phyloP scores from a whole-genome alignment of 345 rosid genomes.

The Combretum micranthum region DNA sequence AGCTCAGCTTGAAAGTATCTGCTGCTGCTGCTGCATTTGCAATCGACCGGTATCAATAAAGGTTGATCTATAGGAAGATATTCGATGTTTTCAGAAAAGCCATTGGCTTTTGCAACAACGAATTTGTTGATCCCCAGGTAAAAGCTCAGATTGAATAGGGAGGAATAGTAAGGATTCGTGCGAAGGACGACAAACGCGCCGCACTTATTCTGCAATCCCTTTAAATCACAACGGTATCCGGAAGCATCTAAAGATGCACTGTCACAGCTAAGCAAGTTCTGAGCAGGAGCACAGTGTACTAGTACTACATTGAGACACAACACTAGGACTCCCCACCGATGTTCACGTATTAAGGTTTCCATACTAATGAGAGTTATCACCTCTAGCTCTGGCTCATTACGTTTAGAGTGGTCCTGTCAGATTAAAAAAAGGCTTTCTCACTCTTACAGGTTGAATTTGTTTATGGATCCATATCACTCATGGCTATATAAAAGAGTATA shows the following conservation, averaged over 20 bases:
- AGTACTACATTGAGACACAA: conserved; percentile 26
- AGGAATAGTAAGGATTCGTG: conserved; percentile 41
- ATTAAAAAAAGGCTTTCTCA: conserved; percentile 12
- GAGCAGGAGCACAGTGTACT: conserved; percentile 30
- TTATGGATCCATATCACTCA: conserved; percentile 50
- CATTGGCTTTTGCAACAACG: conserved; percentile 35
- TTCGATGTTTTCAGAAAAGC: conserved; percentile 43
- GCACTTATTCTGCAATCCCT: conserved; percentile 29
- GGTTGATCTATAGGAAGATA: conserved; percentile 40
- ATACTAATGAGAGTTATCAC: conserved; percentile 20
- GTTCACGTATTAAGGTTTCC: conserved; percentile 30
- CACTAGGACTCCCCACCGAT: conserved; percentile 30
- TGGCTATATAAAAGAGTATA: conserved; percentile 5
- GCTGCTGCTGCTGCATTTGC: conserved; percentile 40
- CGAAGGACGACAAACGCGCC: conserved; percentile 52
- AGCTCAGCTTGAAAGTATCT: conserved; percentile 49
- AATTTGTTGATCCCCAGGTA: conserved; percentile 45
- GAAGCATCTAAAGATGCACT: conserved; percentile 37
- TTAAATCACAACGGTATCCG: conserved; percentile 36
- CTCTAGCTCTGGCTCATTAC: conserved; percentile 16
- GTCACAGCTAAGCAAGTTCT: conserved; percentile 45
- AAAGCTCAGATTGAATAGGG: conserved; percentile 49
- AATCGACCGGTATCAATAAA: conserved; percentile 49
- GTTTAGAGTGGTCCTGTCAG: background rate
- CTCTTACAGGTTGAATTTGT: conserved; percentile 23